Evolutionary conservation across 2,329 filamentous ascomycete genomes (phyloP), one percentile per base, ranked within the genome.

Genomic region (Fusarium sp.): DNA sequence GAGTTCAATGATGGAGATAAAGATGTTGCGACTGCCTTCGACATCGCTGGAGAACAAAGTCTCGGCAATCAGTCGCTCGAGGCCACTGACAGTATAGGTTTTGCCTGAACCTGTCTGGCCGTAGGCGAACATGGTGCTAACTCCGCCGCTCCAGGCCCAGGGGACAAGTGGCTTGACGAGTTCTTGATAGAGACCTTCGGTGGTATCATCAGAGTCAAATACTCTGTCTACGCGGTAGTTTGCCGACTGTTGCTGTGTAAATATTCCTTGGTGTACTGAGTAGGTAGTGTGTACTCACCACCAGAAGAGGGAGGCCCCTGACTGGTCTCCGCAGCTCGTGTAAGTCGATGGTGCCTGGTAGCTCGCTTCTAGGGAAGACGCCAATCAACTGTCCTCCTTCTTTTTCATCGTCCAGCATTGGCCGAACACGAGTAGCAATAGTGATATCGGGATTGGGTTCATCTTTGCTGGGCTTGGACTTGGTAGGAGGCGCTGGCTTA

Each of bases 51-150:
- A 69, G 72, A 80, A 76, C 14, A 83, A 45, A 0, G 79, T 75
- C 38, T 77, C 73, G 3, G 79, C 80, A 7, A 82, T 80, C 4
- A 83, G 76, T 13, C 78, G 63, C 68, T 84, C 80, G 0, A 85
- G 72, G 4, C 76, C 75, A 55, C 76, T 82, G 54, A 85, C 76
- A 1, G 82, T 84, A 61, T 76, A 80, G 1, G 82, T 85, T 72
- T 85, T 84, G 14, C 84, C 84, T 2, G 83, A 84, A 9, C 83
- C 82, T 0, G 84, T 85, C 65, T 85, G 83, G 11, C 83, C 83
- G 43, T 84, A 84, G 34, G 81, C 82, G 45, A 85, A 84, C 36
- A 86, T 72, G n/a, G 84, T 85, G 17, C 80, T 80, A 22, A 85
- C 78, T 19, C 83, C 82, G 14, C 84, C 84, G 22, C 76, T 68